phyloP scores from a whole-genome alignment of 306 rosid genomes.

The Cicer cuneatum region DNA sequence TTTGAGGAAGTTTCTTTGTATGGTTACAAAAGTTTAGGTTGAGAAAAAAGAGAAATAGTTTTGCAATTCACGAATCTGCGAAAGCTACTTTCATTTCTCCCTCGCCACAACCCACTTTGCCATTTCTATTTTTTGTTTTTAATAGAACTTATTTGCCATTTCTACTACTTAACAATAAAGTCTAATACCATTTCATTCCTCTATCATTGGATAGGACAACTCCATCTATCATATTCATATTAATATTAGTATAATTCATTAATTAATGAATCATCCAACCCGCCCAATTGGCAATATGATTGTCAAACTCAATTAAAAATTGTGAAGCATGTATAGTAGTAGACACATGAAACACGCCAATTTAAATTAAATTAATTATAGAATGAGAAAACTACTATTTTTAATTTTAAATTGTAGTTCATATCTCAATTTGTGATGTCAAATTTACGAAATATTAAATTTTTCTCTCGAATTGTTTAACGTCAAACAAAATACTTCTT shows the following conservation, averaged over 20 bases:
- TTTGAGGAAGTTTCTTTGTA: slow-evolving; percentile 1
- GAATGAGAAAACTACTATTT: background rate
- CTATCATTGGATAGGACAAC: background rate
- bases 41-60: background rate
- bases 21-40: background rate
- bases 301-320: background rate
- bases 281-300: background rate
- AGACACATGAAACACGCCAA: background rate
- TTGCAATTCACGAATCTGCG: background rate
- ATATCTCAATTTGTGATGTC: too few relatives aligned
- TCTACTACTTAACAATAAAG: background rate
- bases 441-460: too few relatives aligned
- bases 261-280: background rate
- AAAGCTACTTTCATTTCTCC: background rate
- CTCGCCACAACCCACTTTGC: background rate
- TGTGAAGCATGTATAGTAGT: background rate
- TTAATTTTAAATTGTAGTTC: too few relatives aligned
- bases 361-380: background rate
- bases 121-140: background rate
- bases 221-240: background rate
- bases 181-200: background rate
- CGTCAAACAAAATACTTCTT: too few relatives aligned
- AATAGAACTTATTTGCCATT: too few relatives aligned
- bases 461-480: too few relatives aligned
- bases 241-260: background rate